phyloP scores from a whole-genome alignment of 2,329 filamentous ascomycete genomes.

The Venturia oleaginea region DNA sequence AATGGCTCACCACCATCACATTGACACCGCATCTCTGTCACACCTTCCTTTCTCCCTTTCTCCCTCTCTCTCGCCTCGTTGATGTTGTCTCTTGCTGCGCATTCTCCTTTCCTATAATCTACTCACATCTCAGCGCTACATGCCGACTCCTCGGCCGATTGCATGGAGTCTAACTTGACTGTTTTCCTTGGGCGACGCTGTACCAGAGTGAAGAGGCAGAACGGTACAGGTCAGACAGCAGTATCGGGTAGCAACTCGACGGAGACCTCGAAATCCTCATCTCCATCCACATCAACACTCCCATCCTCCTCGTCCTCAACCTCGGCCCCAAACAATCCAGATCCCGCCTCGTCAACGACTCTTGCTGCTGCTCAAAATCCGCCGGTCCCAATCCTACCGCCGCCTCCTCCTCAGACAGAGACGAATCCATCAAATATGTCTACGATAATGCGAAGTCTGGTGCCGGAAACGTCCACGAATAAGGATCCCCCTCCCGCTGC shows the following conservation, averaged over 20 bases:
- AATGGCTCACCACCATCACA: neutral
- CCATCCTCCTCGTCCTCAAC: neutral
- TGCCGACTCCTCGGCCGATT: constrained; percentile 6
- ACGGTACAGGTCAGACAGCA: neutral
- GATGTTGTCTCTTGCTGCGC: neutral
- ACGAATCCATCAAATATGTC: neutral
- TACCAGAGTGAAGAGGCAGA: constrained; percentile 11
- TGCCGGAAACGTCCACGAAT: constrained; percentile 4
- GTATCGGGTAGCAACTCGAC: neutral
- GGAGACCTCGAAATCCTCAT: neutral
- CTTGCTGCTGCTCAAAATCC: neutral
- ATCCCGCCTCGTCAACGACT: neutral
- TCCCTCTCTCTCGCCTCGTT: neutral
- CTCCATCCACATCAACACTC: neutral
- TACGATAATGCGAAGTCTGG: neutral
- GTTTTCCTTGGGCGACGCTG: constrained; percentile 10
- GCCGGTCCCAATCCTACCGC: constrained; percentile 7
- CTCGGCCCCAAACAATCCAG: neutral
- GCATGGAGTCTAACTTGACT: constrained; percentile 12
- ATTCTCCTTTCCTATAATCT: neutral
- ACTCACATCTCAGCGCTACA: neutral
- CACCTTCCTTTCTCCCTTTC: neutral
- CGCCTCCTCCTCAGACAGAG: constrained; percentile 6
- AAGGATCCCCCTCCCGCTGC: neutral
- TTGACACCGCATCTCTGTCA: no score